Percentiles rank a stretch among this genome's conserved stretches.
phyloP scores from a whole-genome alignment of 345 rosid genomes.

The Dovyalis caffra region DNA sequence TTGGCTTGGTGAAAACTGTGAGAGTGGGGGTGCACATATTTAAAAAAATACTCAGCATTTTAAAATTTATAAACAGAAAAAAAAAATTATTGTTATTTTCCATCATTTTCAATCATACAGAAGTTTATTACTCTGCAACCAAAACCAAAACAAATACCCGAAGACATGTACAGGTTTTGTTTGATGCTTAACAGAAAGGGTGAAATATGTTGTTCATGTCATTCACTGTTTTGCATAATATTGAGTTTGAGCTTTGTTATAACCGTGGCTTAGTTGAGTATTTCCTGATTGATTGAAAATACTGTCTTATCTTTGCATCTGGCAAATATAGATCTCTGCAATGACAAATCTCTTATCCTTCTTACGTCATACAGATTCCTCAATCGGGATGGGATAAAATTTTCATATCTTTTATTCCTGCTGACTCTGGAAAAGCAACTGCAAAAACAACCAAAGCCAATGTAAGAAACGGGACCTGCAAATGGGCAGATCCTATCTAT shows the following conservation, averaged over 20 bases:
- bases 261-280: neutral
- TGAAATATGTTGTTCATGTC: neutral
- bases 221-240: neutral
- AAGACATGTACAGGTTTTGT: neutral
- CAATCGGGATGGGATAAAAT: constrained; percentile 97
- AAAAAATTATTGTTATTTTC: neutral
- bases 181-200: neutral
- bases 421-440: constrained; percentile 90
- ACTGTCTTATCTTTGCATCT: constrained; percentile 1
- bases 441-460: constrained; percentile 91
- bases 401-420: constrained; percentile 81
- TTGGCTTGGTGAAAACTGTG: neutral
- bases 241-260: neutral
- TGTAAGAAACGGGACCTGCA: constrained; percentile 95
- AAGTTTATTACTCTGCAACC: neutral
- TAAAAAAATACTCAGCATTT: neutral
- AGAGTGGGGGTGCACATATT: neutral
- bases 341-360: constrained; percentile 13
- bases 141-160: neutral
- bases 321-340: neutral
- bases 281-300: neutral
- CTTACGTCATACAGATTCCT: constrained; percentile 55
- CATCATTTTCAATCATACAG: neutral
- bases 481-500: constrained; percentile 98
- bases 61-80: neutral